Base-by-base conservation (phyloP, 441 rosid genomes). In the Omphalea diandra region DNA sequence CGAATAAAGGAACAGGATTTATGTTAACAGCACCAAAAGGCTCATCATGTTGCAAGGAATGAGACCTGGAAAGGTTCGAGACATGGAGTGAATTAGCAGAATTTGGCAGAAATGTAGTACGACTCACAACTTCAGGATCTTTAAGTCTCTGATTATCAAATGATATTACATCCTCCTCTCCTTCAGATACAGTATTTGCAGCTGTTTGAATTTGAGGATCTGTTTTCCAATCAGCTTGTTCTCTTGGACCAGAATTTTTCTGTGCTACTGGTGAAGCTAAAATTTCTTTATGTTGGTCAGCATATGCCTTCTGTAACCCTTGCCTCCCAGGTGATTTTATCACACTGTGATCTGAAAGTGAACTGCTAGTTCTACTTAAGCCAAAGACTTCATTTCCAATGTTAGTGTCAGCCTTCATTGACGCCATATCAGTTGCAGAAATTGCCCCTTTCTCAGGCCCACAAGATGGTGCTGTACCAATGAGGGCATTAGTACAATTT, bases 61-160 rank as follows among this genome's bases (percentile, higher is more conserved):
- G 77, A 76, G 90, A 79, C 72, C 83, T 78, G 22, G 82, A 81
- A 72, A 77, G 82, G 74, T 73, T 77, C 61, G 91, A 40, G 43
- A 75, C 61, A 72, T 77, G 85, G 17, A 77, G 69, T 9, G 81
- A 69, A 78, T 80, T 83, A 60, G 85, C 75, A 26, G 89, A 81
- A 71, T 76, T 82, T 44, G 86, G 80, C 70, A 80, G 44, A 79
- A 67, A 84, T 50, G 60, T 73, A 49, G 70, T 71, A 67, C 15
- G 83, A 46, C 63, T 72, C 26, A 78, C 78, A 65, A 84, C 85
- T 72, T 87, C 96, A 20, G 87, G 94, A 77, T 85, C 89, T 63
- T 79, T 81, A 27, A 82, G 84, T 75, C 90, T 84, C 74, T 83
- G 97, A 77, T 77, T 88, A 83, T 84, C 88, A 71, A 86, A 88